Base-by-base conservation (phyloP, 208 protist genomes). In the Crithidia acanthocephali region DNA sequence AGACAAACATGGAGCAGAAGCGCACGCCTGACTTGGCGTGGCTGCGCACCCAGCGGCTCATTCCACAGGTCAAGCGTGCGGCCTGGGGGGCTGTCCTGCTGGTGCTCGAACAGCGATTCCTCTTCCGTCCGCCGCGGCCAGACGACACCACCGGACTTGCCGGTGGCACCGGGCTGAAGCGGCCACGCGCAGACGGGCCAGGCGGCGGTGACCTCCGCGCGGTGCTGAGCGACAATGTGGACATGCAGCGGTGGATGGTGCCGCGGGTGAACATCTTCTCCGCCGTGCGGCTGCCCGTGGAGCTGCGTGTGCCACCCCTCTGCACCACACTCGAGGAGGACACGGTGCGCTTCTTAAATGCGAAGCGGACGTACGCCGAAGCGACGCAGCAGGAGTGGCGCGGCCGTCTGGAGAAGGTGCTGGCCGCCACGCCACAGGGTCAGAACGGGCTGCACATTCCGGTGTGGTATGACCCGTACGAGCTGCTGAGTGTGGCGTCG, bases 401-500 rank as follows among this genome's bases (percentile, higher is more conserved):
- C 18, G 63, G 74, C n/a, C 35, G 72, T 15, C 44, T 77, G 11
- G 56, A 72, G 65, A 64, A 62, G 47, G 56, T 65, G 35, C 37
- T 77, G 37, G 51, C 52, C 35, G 63, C 56, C 27, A 33, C 61
- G 16, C 55, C 72, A 28, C 64, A 56, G 18, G 57, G 28, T 2
- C n/a, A 55, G 2, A 55, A 57, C 1, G 76, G 45, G 1, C 55
- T 87, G 13, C 56, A 67, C 0, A 76, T 95, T 45, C 90, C 90
- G 16, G 45, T 91, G 25, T 94, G 88, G 88, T 94, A 94, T 55
- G 86, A 94, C 63, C 81, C 81, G 18, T 91, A 88, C 40, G 79
- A 91, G 50, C 72, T 94, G 55, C 80, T 94, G 47, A 79, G 81
- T 32, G 66, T 88, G 22, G 72, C 79, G 30, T 74, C 72, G 20